Percentiles rank a stretch among this genome's conserved stretches.
phyloP scores from a whole-genome alignment of 148 eudicot genomes.

The Chenopodium quinoa region DNA sequence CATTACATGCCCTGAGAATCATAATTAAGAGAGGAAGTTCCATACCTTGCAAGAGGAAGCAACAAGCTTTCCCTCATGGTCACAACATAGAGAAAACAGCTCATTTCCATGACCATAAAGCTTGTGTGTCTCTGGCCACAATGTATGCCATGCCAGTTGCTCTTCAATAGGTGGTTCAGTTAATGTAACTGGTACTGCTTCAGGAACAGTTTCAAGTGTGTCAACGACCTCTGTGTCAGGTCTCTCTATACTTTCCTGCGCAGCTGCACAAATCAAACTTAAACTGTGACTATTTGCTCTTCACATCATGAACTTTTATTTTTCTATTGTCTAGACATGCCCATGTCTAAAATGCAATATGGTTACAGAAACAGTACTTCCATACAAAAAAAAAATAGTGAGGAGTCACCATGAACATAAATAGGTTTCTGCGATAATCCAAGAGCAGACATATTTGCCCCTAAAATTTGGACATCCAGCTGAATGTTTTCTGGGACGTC shows the following conservation, averaged over 20 bases:
- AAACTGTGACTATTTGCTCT: background rate
- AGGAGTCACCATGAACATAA: slow-evolving; percentile 62
- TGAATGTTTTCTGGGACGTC: slow-evolving; percentile 57
- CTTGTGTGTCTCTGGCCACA: slow-evolving; percentile 96
- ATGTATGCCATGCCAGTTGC: slow-evolving; percentile 87
- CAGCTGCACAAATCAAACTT: slow-evolving; percentile 42
- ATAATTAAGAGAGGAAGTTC: background rate
- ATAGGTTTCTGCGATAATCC: slow-evolving; percentile 98
- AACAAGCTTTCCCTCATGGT: slow-evolving; percentile 78
- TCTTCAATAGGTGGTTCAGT: slow-evolving; percentile 97
- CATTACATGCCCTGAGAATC: background rate
- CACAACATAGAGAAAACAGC: slow-evolving; percentile 75
- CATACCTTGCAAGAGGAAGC: slow-evolving; percentile 96
- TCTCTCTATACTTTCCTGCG: slow-evolving; percentile 42
- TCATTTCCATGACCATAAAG: slow-evolving; percentile 99
- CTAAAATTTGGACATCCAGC: slow-evolving; percentile 76
- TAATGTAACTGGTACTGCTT: slow-evolving; percentile 82
- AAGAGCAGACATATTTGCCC: slow-evolving; percentile 99
- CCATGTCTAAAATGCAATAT: background rate
- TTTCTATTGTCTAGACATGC: background rate
- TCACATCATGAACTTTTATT: background rate
- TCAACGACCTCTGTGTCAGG: slow-evolving; percentile 57
- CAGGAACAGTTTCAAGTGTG: slow-evolving; percentile 89
- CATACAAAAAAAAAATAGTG: slow-evolving; percentile 1
- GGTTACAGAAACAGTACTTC: background rate